Conservation (phyloP, 805 yeast genomes). For the Saturnispora zaruensis region DNA sequence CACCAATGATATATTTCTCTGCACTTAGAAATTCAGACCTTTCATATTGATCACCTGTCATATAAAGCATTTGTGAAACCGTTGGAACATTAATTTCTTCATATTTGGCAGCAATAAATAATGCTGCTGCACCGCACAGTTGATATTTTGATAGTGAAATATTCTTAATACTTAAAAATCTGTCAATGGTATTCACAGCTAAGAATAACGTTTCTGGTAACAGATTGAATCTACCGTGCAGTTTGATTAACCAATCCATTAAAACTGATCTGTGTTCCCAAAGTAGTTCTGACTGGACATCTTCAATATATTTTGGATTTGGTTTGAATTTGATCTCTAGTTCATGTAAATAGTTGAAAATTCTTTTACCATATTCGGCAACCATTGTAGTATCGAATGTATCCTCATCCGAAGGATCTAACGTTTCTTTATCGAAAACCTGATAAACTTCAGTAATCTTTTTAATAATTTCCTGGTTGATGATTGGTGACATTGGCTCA, state of each 20-base stretch:
- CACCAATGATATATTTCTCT: slow-evolving; percentile 68
- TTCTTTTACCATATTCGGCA: slow-evolving; percentile 81
- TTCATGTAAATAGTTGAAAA: slow-evolving; percentile 68
- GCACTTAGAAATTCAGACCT: slow-evolving; percentile 73
- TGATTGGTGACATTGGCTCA: slow-evolving; percentile 52
- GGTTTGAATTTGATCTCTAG: slow-evolving; percentile 68
- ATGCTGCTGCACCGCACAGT: slow-evolving; percentile 84
- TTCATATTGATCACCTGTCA: slow-evolving; percentile 74
- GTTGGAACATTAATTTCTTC: slow-evolving; percentile 91
- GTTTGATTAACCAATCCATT: slow-evolving; percentile 86
- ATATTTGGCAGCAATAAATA: slow-evolving; percentile 87
- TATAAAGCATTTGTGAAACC: slow-evolving; percentile 72
- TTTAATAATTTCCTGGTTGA: slow-evolving; percentile 38
- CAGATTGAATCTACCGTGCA: slow-evolving; percentile 72
- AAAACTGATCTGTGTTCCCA: slow-evolving; percentile 73
- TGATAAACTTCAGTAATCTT: slow-evolving; percentile 45
- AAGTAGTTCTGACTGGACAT: slow-evolving; percentile 61
- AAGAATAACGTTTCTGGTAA: slow-evolving; percentile 78
- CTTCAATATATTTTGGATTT: slow-evolving; percentile 64
- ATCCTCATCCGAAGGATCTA: slow-evolving; percentile 76
- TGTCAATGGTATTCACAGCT: slow-evolving; percentile 77
- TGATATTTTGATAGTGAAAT: slow-evolving; percentile 83
- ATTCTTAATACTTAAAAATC: slow-evolving; percentile 62
- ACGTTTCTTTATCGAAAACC: slow-evolving; percentile 39
- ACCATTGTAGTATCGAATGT: slow-evolving; percentile 85